Percentiles rank a stretch among this genome's conserved stretches.
Conservation (phyloP, 208 protist genomes). For the Naegleria gruberi region DNA sequence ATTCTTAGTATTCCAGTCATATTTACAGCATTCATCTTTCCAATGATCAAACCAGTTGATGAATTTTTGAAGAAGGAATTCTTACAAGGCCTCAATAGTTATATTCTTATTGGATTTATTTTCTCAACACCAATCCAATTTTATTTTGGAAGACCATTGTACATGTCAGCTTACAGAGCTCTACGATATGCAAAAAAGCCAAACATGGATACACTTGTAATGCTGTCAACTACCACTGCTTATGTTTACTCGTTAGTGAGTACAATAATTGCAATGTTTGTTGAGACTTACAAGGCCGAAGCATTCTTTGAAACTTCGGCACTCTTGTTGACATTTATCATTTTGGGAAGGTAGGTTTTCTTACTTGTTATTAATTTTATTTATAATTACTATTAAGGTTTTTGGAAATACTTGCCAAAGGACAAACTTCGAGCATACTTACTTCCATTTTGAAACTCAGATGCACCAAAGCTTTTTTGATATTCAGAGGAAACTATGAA, state of each 20-base stretch:
- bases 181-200: background rate
- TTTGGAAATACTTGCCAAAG: conserved; percentile 81
- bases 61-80: background rate
- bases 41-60: background rate
- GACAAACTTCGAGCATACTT: conserved; percentile 72
- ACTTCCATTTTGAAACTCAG: conserved; percentile 65
- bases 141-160: background rate
- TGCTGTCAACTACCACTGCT: background rate
- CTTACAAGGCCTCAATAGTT: background rate
- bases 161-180: background rate
- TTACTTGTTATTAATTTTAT: too few species aligned
- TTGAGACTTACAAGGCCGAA: conserved; percentile 30
- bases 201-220: background rate
- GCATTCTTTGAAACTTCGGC: conserved; percentile 88
- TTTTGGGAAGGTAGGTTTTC: conserved; percentile 86
- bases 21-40: background rate
- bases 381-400: too few species aligned
- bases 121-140: background rate
- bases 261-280: background rate
- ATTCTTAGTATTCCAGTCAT: background rate
- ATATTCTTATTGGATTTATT: background rate
- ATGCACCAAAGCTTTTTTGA: background rate
- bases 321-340: conserved; percentile 86
- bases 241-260: background rate
- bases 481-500: background rate